These are phyloP conservation scores for Sherardia arvensis DNA, from an alignment of 257 asterid species.

Conservation along the genomic window DNA sequence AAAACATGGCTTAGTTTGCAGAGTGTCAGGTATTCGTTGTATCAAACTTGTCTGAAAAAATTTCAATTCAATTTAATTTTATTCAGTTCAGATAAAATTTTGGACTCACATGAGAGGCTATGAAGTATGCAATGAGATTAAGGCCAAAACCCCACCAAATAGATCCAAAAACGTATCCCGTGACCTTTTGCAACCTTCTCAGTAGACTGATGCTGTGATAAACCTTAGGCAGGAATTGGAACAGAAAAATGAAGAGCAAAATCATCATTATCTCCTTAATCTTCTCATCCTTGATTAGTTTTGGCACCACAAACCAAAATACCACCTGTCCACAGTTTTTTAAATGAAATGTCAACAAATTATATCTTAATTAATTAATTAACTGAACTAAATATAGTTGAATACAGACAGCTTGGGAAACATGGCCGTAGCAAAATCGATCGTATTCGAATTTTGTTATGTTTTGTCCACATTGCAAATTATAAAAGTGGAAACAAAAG, in stretches of 20 bases:
- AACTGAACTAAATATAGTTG: no score
- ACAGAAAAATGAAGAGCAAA: constrained; percentile 63
- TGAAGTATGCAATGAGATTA: constrained; percentile 87
- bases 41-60: no score
- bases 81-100: no score
- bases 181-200: constrained; percentile 86
- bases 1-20: no score
- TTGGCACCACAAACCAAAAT: constrained; percentile 83
- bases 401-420: no score
- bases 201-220: constrained; percentile 68
- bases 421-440: no score
- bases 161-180: constrained; percentile 87
- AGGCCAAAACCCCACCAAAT: constrained; percentile 99
- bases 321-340: constrained; percentile 47
- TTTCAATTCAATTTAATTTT: no score
- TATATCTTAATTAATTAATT: no score
- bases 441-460: no score
- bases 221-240: constrained; percentile 83
- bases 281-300: constrained; percentile 51
- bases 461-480: no score
- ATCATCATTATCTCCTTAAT: constrained; percentile 59
- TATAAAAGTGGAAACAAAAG: no score
- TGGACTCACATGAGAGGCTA: constrained; percentile 85
- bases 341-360: background rate
- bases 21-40: no score